Percentiles rank a stretch among this genome's conserved stretches.
phyloP scores from a whole-genome alignment of 768 basidiomycete species.

The Russula brevipes region DNA sequence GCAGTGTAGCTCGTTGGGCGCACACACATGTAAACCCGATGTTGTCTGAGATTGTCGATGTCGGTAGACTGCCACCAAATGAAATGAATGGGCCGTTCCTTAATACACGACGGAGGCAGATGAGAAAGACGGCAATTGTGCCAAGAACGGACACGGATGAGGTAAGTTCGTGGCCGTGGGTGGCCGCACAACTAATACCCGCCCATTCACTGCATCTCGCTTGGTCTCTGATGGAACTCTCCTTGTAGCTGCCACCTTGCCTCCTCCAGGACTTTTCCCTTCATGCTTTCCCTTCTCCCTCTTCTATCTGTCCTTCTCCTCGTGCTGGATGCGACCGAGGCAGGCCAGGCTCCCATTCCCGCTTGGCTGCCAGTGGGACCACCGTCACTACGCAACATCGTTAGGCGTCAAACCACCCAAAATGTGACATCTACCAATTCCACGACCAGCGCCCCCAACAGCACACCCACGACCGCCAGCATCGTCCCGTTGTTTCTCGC shows the following conservation, averaged over 20 bases:
- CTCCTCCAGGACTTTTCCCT: not conserved
- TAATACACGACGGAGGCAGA: not conserved
- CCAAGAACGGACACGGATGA: too few species aligned
- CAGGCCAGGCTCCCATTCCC: not conserved
- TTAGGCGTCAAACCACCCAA: conserved; percentile 17
- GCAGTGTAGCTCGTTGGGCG: too few species aligned
- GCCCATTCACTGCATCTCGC: too few species aligned
- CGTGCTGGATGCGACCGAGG: conserved; percentile 15
- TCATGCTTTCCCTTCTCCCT: conserved; percentile 6
- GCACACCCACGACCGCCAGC: not conserved
- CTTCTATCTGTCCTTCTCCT: conserved; percentile 6
- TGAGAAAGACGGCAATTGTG: too few species aligned
- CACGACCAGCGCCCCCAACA: conserved; percentile 8
- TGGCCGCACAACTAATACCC: too few species aligned
- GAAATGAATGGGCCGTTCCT: not conserved
- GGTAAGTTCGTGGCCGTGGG: too few species aligned
- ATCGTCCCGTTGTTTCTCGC: conserved; percentile 20
- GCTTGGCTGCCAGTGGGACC: not conserved
- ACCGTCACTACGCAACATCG: conserved; percentile 7
- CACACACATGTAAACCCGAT: too few species aligned
- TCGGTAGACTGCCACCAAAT: not conserved
- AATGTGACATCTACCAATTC: conserved; percentile 2
- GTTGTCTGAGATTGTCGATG: too few species aligned
- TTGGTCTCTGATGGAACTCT: conserved; percentile 2
- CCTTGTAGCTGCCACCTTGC: not conserved